These are phyloP conservation scores for Neolecta irregularis DNA, from an alignment of 1,139 yeast species.

Conservation along the genomic window DNA sequence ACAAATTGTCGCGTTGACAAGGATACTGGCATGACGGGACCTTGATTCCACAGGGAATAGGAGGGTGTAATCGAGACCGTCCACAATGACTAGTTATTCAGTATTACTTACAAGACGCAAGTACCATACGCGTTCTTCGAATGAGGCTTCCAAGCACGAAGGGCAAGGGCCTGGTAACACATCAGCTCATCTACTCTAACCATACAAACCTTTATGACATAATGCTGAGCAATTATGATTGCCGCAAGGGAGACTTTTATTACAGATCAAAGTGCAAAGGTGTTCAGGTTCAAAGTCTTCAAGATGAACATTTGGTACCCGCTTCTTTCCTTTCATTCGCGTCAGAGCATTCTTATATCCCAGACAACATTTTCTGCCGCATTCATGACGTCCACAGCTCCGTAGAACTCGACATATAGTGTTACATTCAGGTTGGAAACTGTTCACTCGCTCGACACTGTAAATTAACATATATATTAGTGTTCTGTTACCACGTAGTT, in stretches of 20 bases:
- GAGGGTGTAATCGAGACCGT: conserved; percentile 61
- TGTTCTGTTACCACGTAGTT: conserved; percentile 11
- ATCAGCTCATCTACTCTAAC: no score
- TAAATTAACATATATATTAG: no score
- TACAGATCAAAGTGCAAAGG: conserved; percentile 59
- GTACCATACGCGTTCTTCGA: no score
- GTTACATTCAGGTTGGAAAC: conserved; percentile 40
- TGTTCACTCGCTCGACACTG: no score
- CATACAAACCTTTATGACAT: no score
- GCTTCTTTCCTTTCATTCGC: conserved; percentile 44
- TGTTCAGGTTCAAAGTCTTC: conserved; percentile 60
- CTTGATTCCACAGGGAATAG: conserved; percentile 74
- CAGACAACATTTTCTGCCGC: conserved; percentile 53
- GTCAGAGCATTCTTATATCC: conserved; percentile 47
- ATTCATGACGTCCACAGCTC: conserved; percentile 71
- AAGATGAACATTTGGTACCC: conserved; percentile 22
- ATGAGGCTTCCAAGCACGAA: conserved; percentile 68
- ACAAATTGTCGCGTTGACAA: conserved; percentile 43
- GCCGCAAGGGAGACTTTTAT: conserved; percentile 53
- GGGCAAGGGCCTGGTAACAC: conserved; percentile 80
- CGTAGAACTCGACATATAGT: conserved; percentile 61
- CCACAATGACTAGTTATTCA: conserved; percentile 82
- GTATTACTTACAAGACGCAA: no score
- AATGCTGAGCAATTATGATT: conserved; percentile 58
- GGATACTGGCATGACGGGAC: conserved; percentile 54